A percentile compares a stretch with the other conserved stretches of the same genome.
Conservation (phyloP, 2,329 filamentous ascomycete genomes). For the Sporothrix curviconia region DNA sequence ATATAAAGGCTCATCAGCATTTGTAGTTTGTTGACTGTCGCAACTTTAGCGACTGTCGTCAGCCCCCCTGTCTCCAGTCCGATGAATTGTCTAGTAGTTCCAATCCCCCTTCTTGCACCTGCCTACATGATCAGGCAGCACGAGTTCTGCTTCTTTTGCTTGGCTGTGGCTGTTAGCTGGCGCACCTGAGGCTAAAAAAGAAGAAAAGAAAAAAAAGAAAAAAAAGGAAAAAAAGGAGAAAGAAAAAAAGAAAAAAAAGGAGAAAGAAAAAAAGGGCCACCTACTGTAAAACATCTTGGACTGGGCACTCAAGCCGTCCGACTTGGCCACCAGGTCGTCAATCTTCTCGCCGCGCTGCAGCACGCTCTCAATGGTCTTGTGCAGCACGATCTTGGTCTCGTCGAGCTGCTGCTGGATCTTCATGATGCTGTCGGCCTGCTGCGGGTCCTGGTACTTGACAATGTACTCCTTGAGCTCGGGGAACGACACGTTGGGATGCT, state of each 20-base stretch:
- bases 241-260: no score
- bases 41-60: no score
- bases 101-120: background rate
- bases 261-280: no score
- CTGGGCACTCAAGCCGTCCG: slow-evolving; percentile 79
- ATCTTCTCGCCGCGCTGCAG: slow-evolving; percentile 94
- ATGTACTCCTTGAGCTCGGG: slow-evolving; percentile 74
- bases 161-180: no score
- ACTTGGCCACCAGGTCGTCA: slow-evolving; percentile 88
- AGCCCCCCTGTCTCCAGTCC: no score
- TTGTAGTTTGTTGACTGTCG: no score
- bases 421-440: slow-evolving; percentile 82
- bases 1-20: background rate
- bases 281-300: slow-evolving; percentile 99
- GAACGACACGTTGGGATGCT: slow-evolving; percentile 48
- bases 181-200: no score
- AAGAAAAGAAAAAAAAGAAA: no score
- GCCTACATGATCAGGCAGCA: slow-evolving; percentile 65
- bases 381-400: slow-evolving; percentile 93
- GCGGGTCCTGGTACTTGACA: slow-evolving; percentile 72
- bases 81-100: background rate
- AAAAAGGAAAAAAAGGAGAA: no score
- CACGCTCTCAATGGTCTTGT: slow-evolving; percentile 89
- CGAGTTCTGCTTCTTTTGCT: slow-evolving; percentile 76
- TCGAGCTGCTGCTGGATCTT: slow-evolving; percentile 96